A percentile compares a stretch with the other conserved stretches of the same genome.
Evolutionary conservation across 2,329 filamentous ascomycete genomes (phyloP).

Genomic region (Colletotrichum magnum): DNA sequence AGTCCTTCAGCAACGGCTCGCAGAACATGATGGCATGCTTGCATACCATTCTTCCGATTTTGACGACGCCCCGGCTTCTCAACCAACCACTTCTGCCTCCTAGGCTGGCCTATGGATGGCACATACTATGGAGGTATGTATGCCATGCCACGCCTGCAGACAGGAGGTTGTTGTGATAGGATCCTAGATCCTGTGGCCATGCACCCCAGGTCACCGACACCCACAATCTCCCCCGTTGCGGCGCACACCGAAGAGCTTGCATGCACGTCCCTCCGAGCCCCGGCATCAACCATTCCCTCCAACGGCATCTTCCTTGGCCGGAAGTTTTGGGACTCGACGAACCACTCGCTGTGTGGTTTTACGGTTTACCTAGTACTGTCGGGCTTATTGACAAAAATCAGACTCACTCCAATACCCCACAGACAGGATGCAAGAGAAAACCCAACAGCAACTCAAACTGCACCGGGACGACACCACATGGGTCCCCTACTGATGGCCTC

Average conservation of each 20-base stretch:
- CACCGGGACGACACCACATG: constrained; percentile 1
- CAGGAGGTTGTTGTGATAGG: constrained; percentile 18
- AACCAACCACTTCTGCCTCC: neutral
- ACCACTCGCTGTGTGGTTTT: neutral
- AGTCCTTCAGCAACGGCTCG: constrained; percentile 8
- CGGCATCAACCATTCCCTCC: neutral
- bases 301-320: neutral
- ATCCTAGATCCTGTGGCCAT: constrained; percentile 19
- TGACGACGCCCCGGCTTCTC: constrained; percentile 11
- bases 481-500: neutral
- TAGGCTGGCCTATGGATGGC: neutral
- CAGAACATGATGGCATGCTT: constrained; percentile 10
- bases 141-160: constrained; percentile 19
- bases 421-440: neutral
- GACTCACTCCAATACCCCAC: neutral
- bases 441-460: too few species aligned
- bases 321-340: constrained; percentile 1
- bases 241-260: constrained; percentile 9
- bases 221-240: neutral
- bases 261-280: neutral
- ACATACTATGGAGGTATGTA: too few species aligned
- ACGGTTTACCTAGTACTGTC: too few species aligned
- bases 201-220: constrained; percentile 10
- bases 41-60: constrained; percentile 18
- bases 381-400: too few species aligned